Evolutionary conservation across 2,329 filamentous ascomycete species (phyloP), one percentile per base, ranked within the genome.

Genomic region (Claviceps sp.): DNA sequence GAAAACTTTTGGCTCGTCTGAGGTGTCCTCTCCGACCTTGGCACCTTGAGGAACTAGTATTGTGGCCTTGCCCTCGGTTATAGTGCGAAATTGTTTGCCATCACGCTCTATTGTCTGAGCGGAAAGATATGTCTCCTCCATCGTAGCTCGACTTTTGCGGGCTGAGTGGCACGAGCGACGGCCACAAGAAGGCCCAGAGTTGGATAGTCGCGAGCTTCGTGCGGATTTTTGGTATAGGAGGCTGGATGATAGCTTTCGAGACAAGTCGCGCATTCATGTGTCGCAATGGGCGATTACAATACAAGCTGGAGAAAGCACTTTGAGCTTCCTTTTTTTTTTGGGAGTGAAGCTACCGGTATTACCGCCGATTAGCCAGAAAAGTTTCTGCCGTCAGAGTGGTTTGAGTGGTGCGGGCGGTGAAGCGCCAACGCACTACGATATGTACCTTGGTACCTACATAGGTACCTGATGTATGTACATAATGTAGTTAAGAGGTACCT

Each of bases 1-100:
- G 64, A 98, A 98, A 52, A 98, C 94, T 61, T 91, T 85, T 59
- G 83, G 78, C 41, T 81, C 74, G 59, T 81, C 75, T 50, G 82
- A 77, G 54, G 77, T 72, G 61, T 80, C 77, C 52, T 73, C 68
- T 6, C 65, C 65, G 52, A 68, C 65, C 60, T 67, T 71, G 22
- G 68, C 65, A 6, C 69, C 68, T 46, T 72, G 69, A 8, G 75
- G 78, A 17, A 77, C 74, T 44, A 80, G 64, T 45, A 82, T 81
- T 37, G 72, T 73, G n/a, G 75, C 78, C 47, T 75, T 73, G 0
- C 78, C 78, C 57, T 82, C 78, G 55, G 68, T 73, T 4, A 81
- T 67, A 14, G 74, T 73, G 19, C 68, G 71, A 58, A 75, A 80
- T 34, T 72, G 68, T 59, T 74, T 70, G 40, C 73, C 77, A 53